Evolutionary conservation across 345 rosid genomes (phyloP).

Genomic region (Angophora floribunda): DNA sequence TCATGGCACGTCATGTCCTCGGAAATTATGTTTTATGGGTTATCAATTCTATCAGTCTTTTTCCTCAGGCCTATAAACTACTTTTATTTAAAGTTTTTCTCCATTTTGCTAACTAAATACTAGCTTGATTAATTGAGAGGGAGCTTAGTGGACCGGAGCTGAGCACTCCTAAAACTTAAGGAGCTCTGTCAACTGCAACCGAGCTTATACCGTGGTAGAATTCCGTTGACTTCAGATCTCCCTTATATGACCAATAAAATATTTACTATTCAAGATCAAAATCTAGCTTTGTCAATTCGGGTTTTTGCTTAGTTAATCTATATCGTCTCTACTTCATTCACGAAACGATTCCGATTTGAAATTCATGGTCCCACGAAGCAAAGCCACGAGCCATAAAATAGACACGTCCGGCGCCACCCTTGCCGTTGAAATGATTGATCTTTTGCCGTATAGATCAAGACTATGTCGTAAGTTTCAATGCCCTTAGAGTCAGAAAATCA

Average conservation of each 20-base stretch:
- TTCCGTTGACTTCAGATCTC: background rate
- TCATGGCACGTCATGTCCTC: background rate
- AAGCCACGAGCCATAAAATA: background rate
- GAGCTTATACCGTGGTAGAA: background rate
- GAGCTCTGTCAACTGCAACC: background rate
- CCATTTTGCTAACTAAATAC: background rate
- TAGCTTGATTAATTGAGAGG: background rate
- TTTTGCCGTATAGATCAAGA: background rate
- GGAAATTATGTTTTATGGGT: background rate
- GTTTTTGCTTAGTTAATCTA: background rate
- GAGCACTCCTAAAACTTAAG: background rate
- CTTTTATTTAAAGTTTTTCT: background rate
- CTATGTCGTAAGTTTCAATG: background rate
- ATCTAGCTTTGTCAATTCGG: background rate
- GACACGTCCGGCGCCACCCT: background rate
- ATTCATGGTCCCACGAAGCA: background rate
- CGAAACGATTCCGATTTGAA: background rate
- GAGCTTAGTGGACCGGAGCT: background rate
- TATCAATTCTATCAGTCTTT: background rate
- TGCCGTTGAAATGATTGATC: background rate
- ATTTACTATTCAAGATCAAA: background rate
- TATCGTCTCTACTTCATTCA: background rate
- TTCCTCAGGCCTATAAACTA: background rate
- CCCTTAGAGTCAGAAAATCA: background rate
- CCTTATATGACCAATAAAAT: background rate